Evolutionary conservation across 176 grass and related monocot genomes (phyloP).

Genomic region (Oryza punctata): DNA sequence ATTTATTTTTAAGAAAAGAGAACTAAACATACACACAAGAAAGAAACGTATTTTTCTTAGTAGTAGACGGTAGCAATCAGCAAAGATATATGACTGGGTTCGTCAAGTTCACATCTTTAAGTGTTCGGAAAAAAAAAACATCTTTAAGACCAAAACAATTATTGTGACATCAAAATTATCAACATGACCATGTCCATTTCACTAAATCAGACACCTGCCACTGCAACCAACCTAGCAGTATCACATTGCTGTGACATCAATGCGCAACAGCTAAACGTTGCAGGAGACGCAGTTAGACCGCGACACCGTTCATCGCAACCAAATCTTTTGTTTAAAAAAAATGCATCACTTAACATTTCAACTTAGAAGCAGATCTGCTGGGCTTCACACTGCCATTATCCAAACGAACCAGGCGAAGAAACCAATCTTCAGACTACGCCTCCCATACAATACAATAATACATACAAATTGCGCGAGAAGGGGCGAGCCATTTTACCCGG

Average conservation of each 20-base stretch:
- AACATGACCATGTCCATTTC: background rate
- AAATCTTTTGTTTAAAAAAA: too few relatives aligned
- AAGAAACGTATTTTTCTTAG: too few relatives aligned
- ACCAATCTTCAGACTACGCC: background rate
- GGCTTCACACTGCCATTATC: background rate
- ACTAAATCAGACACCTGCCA: background rate
- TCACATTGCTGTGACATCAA: background rate
- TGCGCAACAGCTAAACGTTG: background rate
- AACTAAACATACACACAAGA: background rate
- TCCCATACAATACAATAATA: background rate
- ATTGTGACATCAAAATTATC: background rate
- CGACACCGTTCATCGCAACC: too few relatives aligned
- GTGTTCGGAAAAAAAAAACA: too few relatives aligned
- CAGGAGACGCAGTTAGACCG: background rate
- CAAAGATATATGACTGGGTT: background rate
- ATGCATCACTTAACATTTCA: too few relatives aligned
- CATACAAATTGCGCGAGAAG: too few relatives aligned
- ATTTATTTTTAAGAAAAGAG: background rate
- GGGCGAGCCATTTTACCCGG: constrained; percentile 50
- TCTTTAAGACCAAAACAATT: background rate
- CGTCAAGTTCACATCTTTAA: background rate
- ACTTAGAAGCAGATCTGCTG: background rate
- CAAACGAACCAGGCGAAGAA: background rate
- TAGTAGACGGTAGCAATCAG: too few relatives aligned
- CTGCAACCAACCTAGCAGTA: background rate